Evolutionary conservation across 1,284 basidiomycete species (phyloP), one percentile per base, ranked within the genome.

Genomic region (Anthracocystis walkeri): DNA sequence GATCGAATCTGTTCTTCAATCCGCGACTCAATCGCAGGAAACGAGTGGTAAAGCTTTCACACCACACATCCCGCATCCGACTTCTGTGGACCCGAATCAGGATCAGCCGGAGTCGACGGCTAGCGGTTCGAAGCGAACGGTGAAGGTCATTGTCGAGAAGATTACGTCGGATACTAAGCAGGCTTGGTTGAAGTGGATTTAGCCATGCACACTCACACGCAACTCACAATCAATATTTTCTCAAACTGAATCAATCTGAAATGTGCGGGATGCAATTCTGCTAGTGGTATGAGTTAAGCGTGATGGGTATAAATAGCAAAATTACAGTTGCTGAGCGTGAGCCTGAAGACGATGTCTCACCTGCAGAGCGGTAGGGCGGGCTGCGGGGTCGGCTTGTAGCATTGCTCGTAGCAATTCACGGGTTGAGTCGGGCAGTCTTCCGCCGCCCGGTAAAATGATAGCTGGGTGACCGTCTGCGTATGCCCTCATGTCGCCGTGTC

Each of bases 361-460:
- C 58, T 80, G 59, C 1, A 44, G 23, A 4, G 82, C 82, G 2
- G 66, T 75, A 0, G 83, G 83, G 8, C 83, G 49, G 4, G 52
- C 50, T 4, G 61, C 54, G 2, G 81, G 78, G 23, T 74, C 50
- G 1, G 81, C 50, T 16, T 61, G 42, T 4, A 83, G 60, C 83
- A 84, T 84, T 1, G 46, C 31, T 10, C 77, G 48, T 21, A 84
- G 61, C 20, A 84, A 50, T 1, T 80, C 77, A n/a, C 82, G 61
- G 4, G 81, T 74, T 35, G 48, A 58, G 33, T 83, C 81, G 0
- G 83, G 83, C 4, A 84, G 45, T 14, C 82, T 51, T 0, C 73
- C 82, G 3, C 83, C 82, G 29, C 81, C 82, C 20, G 83, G 80
- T 2, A 84, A 60, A 46, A 83, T 58, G 42, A 84, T 75, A 16